phyloP scores from a whole-genome alignment of 352 stramenopile species.

The Phytopythium cucurbitacearum region DNA sequence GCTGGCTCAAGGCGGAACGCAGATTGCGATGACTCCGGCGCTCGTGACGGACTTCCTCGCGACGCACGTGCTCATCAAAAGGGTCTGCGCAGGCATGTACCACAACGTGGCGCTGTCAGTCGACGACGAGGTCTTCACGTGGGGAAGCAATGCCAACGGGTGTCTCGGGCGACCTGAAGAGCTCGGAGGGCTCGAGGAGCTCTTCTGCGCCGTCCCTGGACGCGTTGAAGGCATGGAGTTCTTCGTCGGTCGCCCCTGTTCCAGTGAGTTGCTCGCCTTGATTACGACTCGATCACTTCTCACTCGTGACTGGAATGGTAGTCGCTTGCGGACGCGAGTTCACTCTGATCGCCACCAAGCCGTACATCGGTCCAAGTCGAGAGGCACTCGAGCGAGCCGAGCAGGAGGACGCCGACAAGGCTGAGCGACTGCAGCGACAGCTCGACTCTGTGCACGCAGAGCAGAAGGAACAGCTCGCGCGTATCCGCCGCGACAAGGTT shows the following conservation, averaged over 20 bases:
- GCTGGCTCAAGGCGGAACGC: constrained; percentile 64
- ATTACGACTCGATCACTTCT: background rate
- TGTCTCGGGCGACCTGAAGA: constrained; percentile 81
- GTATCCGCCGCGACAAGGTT: constrained; percentile 42
- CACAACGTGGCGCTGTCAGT: constrained; percentile 90
- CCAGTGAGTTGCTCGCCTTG: constrained; percentile 30
- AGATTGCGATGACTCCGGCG: constrained; percentile 64
- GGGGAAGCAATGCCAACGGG: constrained; percentile 90
- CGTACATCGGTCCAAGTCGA: constrained; percentile 86
- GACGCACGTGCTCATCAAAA: constrained; percentile 82
- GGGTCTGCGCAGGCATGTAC: constrained; percentile 83
- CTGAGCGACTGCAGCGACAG: constrained; percentile 44
- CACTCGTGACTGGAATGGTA: constrained; percentile 9
- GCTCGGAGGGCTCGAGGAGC: constrained; percentile 63
- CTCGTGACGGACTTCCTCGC: constrained; percentile 81
- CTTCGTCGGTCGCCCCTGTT: constrained; percentile 69
- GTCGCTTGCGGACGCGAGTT: constrained; percentile 91
- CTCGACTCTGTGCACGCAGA: constrained; percentile 38
- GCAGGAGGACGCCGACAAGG: constrained; percentile 32
- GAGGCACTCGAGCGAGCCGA: constrained; percentile 54
- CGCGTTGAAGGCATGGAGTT: constrained; percentile 66
- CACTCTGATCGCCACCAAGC: constrained; percentile 89
- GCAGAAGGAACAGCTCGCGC: constrained; percentile 31
- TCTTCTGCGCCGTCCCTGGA: constrained; percentile 76
- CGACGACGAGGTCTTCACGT: constrained; percentile 93